phyloP scores from a whole-genome alignment of 768 basidiomycete genomes.

The Serendipita sp. region DNA sequence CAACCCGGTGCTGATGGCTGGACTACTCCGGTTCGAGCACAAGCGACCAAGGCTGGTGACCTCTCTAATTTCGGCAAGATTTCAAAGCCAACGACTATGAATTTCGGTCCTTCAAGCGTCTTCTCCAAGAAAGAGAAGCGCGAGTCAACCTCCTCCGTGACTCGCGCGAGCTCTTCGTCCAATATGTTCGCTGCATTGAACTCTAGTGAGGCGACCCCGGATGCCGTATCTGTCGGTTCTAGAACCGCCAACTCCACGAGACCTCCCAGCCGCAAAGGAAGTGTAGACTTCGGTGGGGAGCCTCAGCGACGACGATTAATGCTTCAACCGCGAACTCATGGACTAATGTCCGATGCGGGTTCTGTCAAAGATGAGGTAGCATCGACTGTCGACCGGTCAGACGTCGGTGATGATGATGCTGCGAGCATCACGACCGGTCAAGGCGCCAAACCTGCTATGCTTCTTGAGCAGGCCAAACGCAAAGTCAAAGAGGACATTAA shows the following conservation, averaged over 20 bases:
- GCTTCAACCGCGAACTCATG: slow-evolving; percentile 64
- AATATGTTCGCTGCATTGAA: slow-evolving; percentile 85
- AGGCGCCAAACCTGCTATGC: slow-evolving; percentile 28
- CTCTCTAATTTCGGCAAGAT: slow-evolving; percentile 82
- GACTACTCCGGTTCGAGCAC: slow-evolving; percentile 27
- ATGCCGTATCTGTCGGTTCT: slow-evolving; percentile 24
- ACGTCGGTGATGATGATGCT: slow-evolving; percentile 19
- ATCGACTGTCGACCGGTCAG: slow-evolving; percentile 34
- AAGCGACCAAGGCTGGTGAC: slow-evolving; percentile 66
- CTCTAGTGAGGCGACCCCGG: slow-evolving; percentile 37
- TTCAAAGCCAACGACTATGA: slow-evolving; percentile 45
- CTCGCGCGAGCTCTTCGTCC: slow-evolving; percentile 59
- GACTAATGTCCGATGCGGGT: slow-evolving; percentile 30
- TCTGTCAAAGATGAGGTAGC: slow-evolving; percentile 23
- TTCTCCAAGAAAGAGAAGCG: slow-evolving; percentile 53
- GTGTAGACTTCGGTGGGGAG: slow-evolving; percentile 31
- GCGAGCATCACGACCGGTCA: slow-evolving; percentile 17
- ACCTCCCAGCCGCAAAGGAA: slow-evolving; percentile 34
- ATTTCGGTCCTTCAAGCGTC: slow-evolving; percentile 73
- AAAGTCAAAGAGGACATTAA: slow-evolving; percentile 70
- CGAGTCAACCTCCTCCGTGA: slow-evolving; percentile 49
- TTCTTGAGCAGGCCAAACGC: slow-evolving; percentile 48
- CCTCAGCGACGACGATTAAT: slow-evolving; percentile 54
- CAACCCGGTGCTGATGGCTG: slow-evolving; percentile 73
- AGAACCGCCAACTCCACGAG: slow-evolving; percentile 31